Evolutionary conservation across 805 yeast genomes (phyloP).

Genomic region (Metschnikowia sp.): DNA sequence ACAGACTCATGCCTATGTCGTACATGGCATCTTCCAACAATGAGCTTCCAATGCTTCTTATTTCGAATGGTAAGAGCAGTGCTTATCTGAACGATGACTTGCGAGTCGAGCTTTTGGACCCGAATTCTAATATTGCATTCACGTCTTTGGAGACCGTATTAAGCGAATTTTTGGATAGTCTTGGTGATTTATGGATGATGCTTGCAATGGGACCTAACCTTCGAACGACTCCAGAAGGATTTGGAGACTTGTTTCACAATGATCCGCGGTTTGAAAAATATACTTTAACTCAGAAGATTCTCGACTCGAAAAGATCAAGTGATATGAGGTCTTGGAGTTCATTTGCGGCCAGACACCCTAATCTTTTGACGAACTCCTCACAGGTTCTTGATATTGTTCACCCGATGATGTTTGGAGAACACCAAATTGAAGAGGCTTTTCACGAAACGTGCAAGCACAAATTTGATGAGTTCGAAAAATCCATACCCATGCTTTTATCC

Average conservation of each 20-base stretch:
- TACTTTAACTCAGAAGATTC: background rate
- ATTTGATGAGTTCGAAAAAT: conserved; percentile 10
- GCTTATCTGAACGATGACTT: background rate
- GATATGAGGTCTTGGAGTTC: conserved; percentile 13
- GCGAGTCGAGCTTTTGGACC: background rate
- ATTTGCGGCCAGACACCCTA: conserved; percentile 10
- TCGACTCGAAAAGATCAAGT: background rate
- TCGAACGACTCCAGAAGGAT: background rate
- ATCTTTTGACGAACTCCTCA: conserved; percentile 6
- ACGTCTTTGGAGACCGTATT: conserved; percentile 5
- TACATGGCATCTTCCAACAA: conserved; percentile 48
- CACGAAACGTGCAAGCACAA: conserved; percentile 10
- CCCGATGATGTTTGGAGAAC: background rate
- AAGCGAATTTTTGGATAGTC: conserved; percentile 10
- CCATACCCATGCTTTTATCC: conserved; percentile 10
- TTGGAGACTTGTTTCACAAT: conserved; percentile 4
- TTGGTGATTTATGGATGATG: conserved; percentile 15
- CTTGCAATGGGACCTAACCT: no score
- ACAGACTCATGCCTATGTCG: conserved; percentile 44
- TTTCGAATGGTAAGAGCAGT: conserved; percentile 26
- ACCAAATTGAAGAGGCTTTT: background rate
- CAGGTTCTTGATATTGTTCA: background rate
- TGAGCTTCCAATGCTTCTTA: conserved; percentile 55
- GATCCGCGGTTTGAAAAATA: conserved; percentile 2
- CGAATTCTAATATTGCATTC: no score